Conservation (phyloP, 2,329 filamentous ascomycete species). For the Coniochaeta hoffmannii region DNA sequence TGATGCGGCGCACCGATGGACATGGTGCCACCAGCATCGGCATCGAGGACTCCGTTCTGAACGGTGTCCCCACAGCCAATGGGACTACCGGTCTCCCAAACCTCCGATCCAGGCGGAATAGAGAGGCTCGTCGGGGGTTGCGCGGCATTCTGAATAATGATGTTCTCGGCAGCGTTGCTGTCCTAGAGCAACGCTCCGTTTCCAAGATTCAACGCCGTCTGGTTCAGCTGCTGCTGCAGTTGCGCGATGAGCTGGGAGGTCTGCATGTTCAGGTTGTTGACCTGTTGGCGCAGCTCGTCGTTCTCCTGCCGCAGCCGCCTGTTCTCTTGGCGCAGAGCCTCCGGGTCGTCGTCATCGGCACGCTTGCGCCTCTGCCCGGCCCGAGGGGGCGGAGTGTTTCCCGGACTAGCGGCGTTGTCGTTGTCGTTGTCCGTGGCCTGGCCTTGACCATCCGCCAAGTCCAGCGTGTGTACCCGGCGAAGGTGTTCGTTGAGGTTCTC, state of each 20-base stretch:
- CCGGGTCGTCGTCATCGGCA: conserved; percentile 14
- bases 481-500: conserved; percentile 94
- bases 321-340: conserved; percentile 54
- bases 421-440: conserved; percentile 40
- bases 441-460: conserved; percentile 21
- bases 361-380: conserved; percentile 40
- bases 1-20: too few relatives aligned
- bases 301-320: conserved; percentile 62
- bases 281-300: conserved; percentile 45
- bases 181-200: conserved; percentile 11
- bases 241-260: conserved; percentile 40
- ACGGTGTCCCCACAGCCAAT: too few relatives aligned
- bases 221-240: conserved; percentile 18
- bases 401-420: conserved; percentile 21
- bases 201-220: neutral
- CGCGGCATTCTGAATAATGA: neutral
- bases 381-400: conserved; percentile 10
- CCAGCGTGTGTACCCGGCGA: conserved; percentile 71
- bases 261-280: conserved; percentile 40
- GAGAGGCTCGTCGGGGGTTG: neutral
- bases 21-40: too few relatives aligned
- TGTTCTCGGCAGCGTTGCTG: neutral
- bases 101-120: neutral
- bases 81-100: too few relatives aligned
- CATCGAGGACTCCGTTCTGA: too few relatives aligned